Conservation (phyloP, 108 stramenopile genomes). For the Epithemia pelagica region DNA sequence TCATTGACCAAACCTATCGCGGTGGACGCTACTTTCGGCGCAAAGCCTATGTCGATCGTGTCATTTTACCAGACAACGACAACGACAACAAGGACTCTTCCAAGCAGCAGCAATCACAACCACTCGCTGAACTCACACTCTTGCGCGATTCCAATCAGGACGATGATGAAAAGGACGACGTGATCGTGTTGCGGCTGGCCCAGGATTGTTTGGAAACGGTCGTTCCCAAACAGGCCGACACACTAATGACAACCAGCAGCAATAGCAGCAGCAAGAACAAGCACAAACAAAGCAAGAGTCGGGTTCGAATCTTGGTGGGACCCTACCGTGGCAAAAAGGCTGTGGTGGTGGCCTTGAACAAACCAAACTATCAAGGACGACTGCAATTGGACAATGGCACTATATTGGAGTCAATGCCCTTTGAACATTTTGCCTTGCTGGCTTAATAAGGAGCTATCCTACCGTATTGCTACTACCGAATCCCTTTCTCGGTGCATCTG, state of each 20-base stretch:
- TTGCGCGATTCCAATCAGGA: conserved; percentile 36
- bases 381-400: conserved; percentile 33
- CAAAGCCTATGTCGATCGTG: conserved; percentile 68
- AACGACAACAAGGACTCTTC: too few relatives aligned
- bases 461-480: too few relatives aligned
- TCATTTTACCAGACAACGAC: conserved; percentile 49
- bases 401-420: conserved; percentile 12
- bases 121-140: conserved; percentile 49
- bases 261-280: conserved; percentile 33
- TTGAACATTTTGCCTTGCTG: conserved; percentile 44
- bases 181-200: conserved; percentile 59
- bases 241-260: too few relatives aligned
- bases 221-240: conserved; percentile 40
- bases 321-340: conserved; percentile 57
- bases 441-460: too few relatives aligned
- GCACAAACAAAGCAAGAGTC: too few relatives aligned
- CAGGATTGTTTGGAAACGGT: conserved; percentile 89
- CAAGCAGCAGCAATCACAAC: background rate
- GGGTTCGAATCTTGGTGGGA: conserved; percentile 73
- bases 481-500: too few relatives aligned
- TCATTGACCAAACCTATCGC: conserved; percentile 67
- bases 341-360: conserved; percentile 39
- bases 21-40: conserved; percentile 76
- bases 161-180: conserved; percentile 30
- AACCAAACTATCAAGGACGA: conserved; percentile 36